Conservation (phyloP, 352 stramenopile species). For the Phytophthora rubi region DNA sequence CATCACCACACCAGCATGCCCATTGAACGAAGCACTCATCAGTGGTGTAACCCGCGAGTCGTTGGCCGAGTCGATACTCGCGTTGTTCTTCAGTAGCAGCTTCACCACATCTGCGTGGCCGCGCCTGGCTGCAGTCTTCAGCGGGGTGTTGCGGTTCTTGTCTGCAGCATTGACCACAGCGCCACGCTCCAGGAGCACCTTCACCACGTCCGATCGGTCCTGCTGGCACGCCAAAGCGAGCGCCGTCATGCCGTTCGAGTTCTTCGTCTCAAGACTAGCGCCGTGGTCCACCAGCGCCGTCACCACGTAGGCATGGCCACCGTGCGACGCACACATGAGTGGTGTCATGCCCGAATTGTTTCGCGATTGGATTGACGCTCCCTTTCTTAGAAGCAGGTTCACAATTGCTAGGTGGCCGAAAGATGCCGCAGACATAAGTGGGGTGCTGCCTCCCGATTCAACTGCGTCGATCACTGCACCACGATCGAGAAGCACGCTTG, state of each 20-base stretch:
- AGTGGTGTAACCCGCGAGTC: not conserved
- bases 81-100: not conserved
- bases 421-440: not conserved
- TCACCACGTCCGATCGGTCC: not conserved
- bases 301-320: slow-evolving; percentile 5
- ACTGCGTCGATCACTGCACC: not conserved
- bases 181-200: slow-evolving; percentile 4
- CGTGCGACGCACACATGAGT: slow-evolving; percentile 3
- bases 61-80: not conserved
- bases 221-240: slow-evolving; percentile 3
- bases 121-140: slow-evolving; percentile 7
- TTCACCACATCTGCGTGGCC: slow-evolving; percentile 3
- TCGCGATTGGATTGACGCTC: not conserved
- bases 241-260: not conserved
- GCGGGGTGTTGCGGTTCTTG: slow-evolving; percentile 6
- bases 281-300: slow-evolving; percentile 11
- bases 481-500: not conserved
- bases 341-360: not conserved
- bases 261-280: slow-evolving; percentile 7
- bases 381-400: not conserved
- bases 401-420: not conserved
- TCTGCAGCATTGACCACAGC: slow-evolving; percentile 9
- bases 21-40: not conserved
- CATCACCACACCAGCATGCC: not conserved
- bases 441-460: not conserved